Evolutionary conservation across 495 filamentous ascomycete genomes (phyloP).

Genomic region (Aspergillus cristatus): DNA sequence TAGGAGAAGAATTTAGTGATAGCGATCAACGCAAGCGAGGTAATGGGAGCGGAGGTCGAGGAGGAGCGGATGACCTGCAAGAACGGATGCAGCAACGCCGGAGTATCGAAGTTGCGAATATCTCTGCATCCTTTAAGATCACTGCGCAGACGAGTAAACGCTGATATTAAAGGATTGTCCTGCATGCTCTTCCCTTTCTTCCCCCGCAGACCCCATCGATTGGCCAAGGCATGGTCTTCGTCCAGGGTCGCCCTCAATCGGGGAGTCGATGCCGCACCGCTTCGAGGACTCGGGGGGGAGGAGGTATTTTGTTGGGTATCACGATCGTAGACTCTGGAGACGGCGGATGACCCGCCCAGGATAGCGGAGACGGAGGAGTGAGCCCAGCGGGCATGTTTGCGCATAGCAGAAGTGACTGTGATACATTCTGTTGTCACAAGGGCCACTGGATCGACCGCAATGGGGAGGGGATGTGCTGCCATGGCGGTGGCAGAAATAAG

Average conservation of each 20-base stretch:
- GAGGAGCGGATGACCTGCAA: constrained; percentile 95
- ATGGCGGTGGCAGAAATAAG: no score
- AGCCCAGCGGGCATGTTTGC: constrained; percentile 93
- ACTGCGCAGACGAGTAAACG: constrained; percentile 80
- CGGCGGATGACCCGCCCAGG: constrained; percentile 64
- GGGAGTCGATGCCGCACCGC: constrained; percentile 11
- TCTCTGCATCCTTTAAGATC: constrained; percentile 93
- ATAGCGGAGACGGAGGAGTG: constrained; percentile 97
- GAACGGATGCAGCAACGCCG: constrained; percentile 86
- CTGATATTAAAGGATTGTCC: constrained; percentile 94
- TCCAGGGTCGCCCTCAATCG: constrained; percentile 14
- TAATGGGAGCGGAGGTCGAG: constrained; percentile 92
- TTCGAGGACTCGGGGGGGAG: constrained; percentile 29
- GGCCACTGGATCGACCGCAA: constrained; percentile 89
- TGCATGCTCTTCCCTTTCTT: constrained; percentile 98
- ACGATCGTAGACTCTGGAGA: constrained; percentile 36
- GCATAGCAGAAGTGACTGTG: constrained; percentile 93
- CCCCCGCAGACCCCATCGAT: constrained; percentile 81
- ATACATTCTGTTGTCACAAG: constrained; percentile 98
- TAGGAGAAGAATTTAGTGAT: constrained; percentile 97
- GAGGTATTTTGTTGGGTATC: constrained; percentile 33
- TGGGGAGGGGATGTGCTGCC: constrained; percentile 38
- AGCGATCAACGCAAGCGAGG: constrained; percentile 86
- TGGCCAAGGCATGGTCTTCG: constrained; percentile 47
- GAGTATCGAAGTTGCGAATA: constrained; percentile 81